Evolutionary conservation across 2,329 filamentous ascomycete genomes (phyloP), one percentile per base, ranked within the genome.

Genomic region (Exutisphaerella laricina): DNA sequence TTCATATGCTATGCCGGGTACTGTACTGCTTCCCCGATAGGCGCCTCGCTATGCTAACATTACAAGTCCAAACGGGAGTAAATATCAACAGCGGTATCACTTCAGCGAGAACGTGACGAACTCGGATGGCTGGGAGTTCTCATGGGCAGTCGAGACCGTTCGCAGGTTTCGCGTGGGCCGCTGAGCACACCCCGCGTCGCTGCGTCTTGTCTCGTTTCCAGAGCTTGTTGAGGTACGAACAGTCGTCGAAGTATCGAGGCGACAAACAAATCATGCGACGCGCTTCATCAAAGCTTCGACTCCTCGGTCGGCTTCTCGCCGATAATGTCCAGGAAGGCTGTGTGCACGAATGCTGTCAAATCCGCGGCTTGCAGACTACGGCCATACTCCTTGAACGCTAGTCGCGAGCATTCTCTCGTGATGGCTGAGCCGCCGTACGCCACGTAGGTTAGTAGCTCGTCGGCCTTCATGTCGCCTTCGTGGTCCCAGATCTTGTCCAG

Each of bases 301-400:
- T 50, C 49, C 22, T 62, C 59, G 10, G 58, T 59, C 4, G 56
- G 56, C 58, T 62, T 62, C 53, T 89, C 85, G 1, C 88, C 89
- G 59, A 96, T 84, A 13, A 95, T 65, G 46, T 80, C 80, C 58
- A 85, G 64, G 65, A 96, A 97, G 1, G 88, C 85, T 23, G 71
- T 71, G 58, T 94, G 84, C 7, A 98, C 85, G 67, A 95, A 84
- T 13, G 92, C 88, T 0, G 90, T 96, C 61, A 98, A 68, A 66
- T 97, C 92, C 54, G 85, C 88, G 1, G 92, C 92, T 70, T 97
- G 92, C 61, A 98, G 69, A 60, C 85, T 88, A 51, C 92, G 78
- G 1, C 92, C 90, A 59, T 82, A 86, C 64, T 89, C 85, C 56
- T 78, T 73, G 66, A 94, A 98, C 0, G 92, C 92, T 46, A 89